Conservation (phyloP, 2,329 filamentous ascomycete species). For the Aspergillus brunneoviolaceus region DNA sequence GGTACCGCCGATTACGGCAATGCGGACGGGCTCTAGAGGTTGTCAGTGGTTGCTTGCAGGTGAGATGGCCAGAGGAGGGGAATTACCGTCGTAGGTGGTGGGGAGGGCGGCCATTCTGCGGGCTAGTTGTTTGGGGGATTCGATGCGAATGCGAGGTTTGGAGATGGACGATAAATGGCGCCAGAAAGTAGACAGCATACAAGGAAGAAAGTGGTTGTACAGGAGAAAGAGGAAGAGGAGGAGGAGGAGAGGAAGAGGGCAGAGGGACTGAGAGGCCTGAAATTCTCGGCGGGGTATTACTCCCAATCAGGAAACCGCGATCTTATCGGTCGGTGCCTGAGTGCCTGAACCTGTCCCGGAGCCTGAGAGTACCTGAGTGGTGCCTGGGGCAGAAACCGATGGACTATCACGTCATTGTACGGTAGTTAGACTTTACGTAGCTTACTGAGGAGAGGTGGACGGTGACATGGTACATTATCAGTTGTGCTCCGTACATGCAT, state of each 20-base stretch:
- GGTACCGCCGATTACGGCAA: constrained; percentile 91
- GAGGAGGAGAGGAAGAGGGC: background rate
- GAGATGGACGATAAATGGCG: constrained; percentile 23
- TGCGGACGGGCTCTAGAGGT: constrained; percentile 61
- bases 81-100: constrained; percentile 59
- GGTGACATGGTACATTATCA: background rate
- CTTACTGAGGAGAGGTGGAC: too few species aligned
- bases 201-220: constrained; percentile 11
- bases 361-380: too few species aligned
- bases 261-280: constrained; percentile 15
- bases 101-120: constrained; percentile 56
- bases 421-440: too few species aligned
- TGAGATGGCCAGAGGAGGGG: background rate
- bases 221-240: constrained; percentile 6
- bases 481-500: background rate
- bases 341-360: background rate
- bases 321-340: constrained; percentile 12
- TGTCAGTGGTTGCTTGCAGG: background rate
- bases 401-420: too few species aligned
- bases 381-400: too few species aligned
- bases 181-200: background rate
- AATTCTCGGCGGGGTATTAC: constrained; percentile 21
- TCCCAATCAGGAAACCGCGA: constrained; percentile 25
- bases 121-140: constrained; percentile 35
- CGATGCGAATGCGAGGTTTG: constrained; percentile 31